Percentiles rank a stretch among this genome's conserved stretches.
Conservation (phyloP, 2,329 filamentous ascomycete species). For the Trichoderma aggressivum region DNA sequence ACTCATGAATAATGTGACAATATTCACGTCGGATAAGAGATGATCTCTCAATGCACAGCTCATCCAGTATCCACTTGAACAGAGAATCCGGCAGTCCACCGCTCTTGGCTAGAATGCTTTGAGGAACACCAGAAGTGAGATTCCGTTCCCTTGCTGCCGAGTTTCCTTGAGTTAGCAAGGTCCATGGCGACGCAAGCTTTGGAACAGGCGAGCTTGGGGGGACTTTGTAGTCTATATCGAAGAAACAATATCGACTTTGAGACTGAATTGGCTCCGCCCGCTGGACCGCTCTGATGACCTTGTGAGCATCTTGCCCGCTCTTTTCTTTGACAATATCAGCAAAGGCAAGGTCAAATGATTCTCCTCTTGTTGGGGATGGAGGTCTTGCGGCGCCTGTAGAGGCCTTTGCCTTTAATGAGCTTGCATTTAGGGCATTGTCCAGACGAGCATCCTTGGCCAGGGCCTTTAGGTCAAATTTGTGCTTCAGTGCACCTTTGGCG, state of each 20-base stretch:
- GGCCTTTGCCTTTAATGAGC: slow-evolving; percentile 44
- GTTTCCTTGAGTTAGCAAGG: slow-evolving; percentile 45
- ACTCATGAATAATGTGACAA: slow-evolving; percentile 49
- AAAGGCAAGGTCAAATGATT: slow-evolving; percentile 24
- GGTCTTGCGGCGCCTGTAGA: slow-evolving; percentile 27
- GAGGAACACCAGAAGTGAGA: slow-evolving; percentile 60
- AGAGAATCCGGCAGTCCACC: slow-evolving; percentile 58
- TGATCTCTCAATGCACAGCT: slow-evolving; percentile 55
- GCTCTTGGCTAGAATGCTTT: slow-evolving; percentile 42
- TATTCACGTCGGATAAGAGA: slow-evolving; percentile 59
- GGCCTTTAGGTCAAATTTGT: slow-evolving; percentile 62
- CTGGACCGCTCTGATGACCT: slow-evolving; percentile 48
- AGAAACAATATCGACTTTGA: slow-evolving; percentile 48
- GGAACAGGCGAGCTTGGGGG: slow-evolving; percentile 28
- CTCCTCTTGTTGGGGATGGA: neutral
- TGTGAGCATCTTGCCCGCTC: slow-evolving; percentile 44
- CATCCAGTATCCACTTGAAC: slow-evolving; percentile 62
- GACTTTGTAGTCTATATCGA: slow-evolving; percentile 35
- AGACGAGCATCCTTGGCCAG: slow-evolving; percentile 57
- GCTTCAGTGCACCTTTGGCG: slow-evolving; percentile 49
- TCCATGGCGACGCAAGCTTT: slow-evolving; percentile 42
- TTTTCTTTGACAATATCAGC: slow-evolving; percentile 35
- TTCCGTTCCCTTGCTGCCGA: slow-evolving; percentile 50
- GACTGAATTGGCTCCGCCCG: slow-evolving; percentile 42
- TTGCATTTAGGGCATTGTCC: slow-evolving; percentile 58